Percentiles rank a stretch among this genome's conserved stretches.
Conservation (phyloP, 1,139 yeast genomes). For the Nakaseomyces glabratus region DNA sequence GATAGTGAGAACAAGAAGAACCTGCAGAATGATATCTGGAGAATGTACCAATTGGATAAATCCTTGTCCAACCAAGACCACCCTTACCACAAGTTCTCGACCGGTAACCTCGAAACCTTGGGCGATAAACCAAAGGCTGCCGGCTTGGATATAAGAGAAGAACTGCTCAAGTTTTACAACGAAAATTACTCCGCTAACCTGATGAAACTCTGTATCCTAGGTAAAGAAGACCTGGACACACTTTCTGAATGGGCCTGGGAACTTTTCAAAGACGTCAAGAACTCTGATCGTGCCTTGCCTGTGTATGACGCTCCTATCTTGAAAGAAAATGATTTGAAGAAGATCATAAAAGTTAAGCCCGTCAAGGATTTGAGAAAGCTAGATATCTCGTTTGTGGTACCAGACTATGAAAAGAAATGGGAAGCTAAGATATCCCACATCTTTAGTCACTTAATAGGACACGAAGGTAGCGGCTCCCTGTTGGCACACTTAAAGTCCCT, state of each 20-base stretch:
- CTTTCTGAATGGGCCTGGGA: constrained; percentile 62
- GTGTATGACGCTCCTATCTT: constrained; percentile 39
- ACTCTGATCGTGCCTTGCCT: constrained; percentile 38
- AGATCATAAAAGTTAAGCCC: constrained; percentile 61
- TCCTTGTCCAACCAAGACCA: constrained; percentile 60
- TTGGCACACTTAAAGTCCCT: constrained; percentile 55
- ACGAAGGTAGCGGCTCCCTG: constrained; percentile 82
- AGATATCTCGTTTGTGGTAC: constrained; percentile 61
- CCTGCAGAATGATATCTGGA: constrained; percentile 82
- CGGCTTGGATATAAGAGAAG: constrained; percentile 55
- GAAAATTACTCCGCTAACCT: constrained; percentile 62
- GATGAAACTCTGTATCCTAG: constrained; percentile 80
- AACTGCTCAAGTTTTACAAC: constrained; percentile 52
- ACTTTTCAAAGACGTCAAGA: constrained; percentile 56
- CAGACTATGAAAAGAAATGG: constrained; percentile 63
- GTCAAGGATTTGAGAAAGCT: constrained; percentile 69
- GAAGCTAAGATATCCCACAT: constrained; percentile 60
- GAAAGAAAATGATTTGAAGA: constrained; percentile 41
- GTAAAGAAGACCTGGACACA: constrained; percentile 68
- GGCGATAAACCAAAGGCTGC: constrained; percentile 43
- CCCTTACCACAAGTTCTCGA: constrained; percentile 67
- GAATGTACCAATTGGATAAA: constrained; percentile 77
- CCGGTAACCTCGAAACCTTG: constrained; percentile 60
- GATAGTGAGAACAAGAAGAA: constrained; percentile 94
- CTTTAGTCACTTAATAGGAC: constrained; percentile 77